Evolutionary conservation across 2,329 filamentous ascomycete species (phyloP), one percentile per base, ranked within the genome.

Genomic region (Zymoseptoria tritici): DNA sequence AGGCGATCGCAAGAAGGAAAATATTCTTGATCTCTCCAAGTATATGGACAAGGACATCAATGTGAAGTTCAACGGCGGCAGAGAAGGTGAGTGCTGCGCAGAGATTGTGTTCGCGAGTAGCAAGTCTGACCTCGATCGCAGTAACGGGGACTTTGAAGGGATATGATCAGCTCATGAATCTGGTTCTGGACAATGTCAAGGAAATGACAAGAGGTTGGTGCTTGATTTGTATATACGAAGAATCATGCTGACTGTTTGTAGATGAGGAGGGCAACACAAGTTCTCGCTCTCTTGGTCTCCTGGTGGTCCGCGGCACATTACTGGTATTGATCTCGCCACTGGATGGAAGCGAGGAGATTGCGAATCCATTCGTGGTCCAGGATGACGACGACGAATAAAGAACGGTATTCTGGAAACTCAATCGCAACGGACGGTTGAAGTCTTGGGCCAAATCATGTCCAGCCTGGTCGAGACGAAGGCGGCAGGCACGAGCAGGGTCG

Each of bases 11-110:
- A 97, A 96, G 85, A 97, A 97, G 81, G 94, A 99, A 78, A 97
- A 97, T 75, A 99, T 99, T 70, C 84, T 99, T 57, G 93, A 99
- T 73, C 77, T 99, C 70, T 85, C 82, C 73, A 96, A 96, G 79
- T 99, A 97, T 77, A 91, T 96, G 88, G 91, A 99, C 76, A 96
- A 97, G 83, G 83, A 88, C 72, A 91, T 99, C 67, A 89, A 84
- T 9, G 92, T 99, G 73, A 97, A 97, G 78, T 97, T 99, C 76
- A 97, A 91, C 72, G 94, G 94, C 50, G 94, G 94, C 1, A 81
- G 93, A 62, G 91, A 97, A 81, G 90, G 91, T 94, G 73, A 29
- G 29, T 16, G 52, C 9, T 31, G 9, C 46, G 26, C 19, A 24
- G 19, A 56, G 6, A 29, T 13, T 52, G 24, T 9, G 19, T 56